These are phyloP conservation scores for Claviceps sp. DNA, from an alignment of 2,329 filamentous ascomycete genomes.

Conservation along the genomic window DNA sequence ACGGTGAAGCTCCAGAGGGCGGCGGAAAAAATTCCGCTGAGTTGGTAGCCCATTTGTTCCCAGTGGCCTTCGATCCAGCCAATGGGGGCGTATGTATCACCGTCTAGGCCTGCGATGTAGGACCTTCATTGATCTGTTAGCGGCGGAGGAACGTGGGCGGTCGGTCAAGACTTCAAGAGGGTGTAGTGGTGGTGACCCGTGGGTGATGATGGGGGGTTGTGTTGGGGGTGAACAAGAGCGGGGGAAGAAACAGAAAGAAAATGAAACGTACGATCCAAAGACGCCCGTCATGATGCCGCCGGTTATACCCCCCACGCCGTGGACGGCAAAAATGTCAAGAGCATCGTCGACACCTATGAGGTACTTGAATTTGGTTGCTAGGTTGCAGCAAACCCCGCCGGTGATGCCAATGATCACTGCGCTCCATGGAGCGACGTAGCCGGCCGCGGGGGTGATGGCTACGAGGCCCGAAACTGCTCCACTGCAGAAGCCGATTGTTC, in stretches of 20 bases:
- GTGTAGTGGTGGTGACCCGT: too few species aligned
- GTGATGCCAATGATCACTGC: conserved; percentile 45
- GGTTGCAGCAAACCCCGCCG: conserved; percentile 61
- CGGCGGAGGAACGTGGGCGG: neutral
- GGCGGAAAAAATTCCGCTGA: conserved; percentile 52
- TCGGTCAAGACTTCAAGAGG: too few species aligned
- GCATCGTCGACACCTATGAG: conserved; percentile 68
- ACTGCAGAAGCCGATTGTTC: conserved; percentile 85
- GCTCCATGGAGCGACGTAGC: conserved; percentile 59
- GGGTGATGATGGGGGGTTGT: neutral
- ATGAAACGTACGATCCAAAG: conserved; percentile 47
- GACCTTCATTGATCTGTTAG: conserved; percentile 18
- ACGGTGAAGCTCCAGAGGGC: conserved; percentile 54
- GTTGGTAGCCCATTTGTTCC: conserved; percentile 57
- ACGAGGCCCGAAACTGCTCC: conserved; percentile 79
- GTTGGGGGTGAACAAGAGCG: neutral
- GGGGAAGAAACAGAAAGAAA: neutral
- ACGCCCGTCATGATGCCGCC: conserved; percentile 69
- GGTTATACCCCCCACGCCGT: conserved; percentile 70
- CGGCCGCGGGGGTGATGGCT: conserved; percentile 72
- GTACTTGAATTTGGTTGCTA: conserved; percentile 73
- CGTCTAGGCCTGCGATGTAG: conserved; percentile 63
- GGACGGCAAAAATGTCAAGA: conserved; percentile 84
- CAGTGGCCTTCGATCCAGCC: conserved; percentile 62
- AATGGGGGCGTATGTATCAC: conserved; percentile 42